Evolutionary conservation across 257 asterid genomes (phyloP).

Genomic region (Solanum sejunctum): DNA sequence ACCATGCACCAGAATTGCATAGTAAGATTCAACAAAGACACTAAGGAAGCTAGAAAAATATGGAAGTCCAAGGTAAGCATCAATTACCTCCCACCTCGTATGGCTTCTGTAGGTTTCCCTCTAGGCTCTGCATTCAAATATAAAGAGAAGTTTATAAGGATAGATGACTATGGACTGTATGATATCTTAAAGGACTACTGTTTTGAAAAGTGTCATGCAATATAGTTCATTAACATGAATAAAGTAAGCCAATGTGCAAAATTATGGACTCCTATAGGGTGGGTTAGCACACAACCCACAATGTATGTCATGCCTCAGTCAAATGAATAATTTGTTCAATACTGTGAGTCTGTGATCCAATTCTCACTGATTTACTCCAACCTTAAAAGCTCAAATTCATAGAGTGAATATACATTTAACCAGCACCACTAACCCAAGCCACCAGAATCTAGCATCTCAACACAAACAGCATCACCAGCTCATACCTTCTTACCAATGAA

Average conservation of each 20-base stretch:
- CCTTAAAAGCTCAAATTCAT: not conserved
- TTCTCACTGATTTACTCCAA: not conserved
- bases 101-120: constrained; percentile 93
- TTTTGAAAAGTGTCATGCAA: not conserved
- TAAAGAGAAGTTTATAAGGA: not conserved
- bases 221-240: not conserved
- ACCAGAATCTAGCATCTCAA: not conserved
- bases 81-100: constrained; percentile 91
- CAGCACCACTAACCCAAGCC: not conserved
- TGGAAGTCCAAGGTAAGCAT: constrained; percentile 3
- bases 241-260: not conserved
- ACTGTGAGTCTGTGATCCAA: not conserved
- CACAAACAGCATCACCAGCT: not conserved
- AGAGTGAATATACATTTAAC: not conserved
- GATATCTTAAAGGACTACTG: not conserved
- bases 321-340: not conserved
- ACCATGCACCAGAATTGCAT: constrained; percentile 28
- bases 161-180: not conserved
- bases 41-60: not conserved
- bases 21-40: constrained; percentile 11
- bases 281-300: not conserved
- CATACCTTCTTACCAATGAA: not conserved
- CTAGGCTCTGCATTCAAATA: constrained; percentile 41
- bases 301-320: not conserved
- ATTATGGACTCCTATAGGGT: not conserved